Percentiles rank a stretch among this genome's conserved stretches.
Evolutionary conservation across 2,329 filamentous ascomycete genomes (phyloP).

Genomic region (Verticillium dahliae): DNA sequence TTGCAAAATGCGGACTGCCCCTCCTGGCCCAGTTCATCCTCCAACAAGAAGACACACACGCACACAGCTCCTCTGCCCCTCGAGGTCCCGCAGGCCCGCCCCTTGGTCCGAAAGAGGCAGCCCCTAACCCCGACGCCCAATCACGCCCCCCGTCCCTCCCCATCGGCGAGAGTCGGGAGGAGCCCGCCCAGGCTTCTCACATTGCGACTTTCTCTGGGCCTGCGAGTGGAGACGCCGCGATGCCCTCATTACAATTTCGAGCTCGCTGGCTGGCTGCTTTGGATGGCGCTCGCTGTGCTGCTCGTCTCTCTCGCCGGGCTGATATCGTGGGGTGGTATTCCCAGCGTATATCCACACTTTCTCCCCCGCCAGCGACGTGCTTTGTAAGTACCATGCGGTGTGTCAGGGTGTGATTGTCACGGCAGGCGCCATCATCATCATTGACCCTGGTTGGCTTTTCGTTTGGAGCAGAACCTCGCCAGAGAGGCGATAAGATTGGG

Average conservation of each 20-base stretch:
- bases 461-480: neutral
- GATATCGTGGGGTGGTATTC: neutral
- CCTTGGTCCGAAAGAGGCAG: slow-evolving; percentile 1
- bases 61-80: neutral
- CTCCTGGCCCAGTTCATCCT: neutral
- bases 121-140: neutral
- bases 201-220: neutral
- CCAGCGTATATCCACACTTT: neutral
- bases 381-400: neutral
- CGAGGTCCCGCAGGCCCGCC: neutral
- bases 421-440: neutral
- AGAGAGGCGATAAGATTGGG: neutral
- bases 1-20: neutral
- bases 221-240: neutral
- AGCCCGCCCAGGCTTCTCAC: neutral
- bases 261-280: neutral
- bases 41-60: neutral
- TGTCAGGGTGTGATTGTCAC: neutral
- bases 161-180: neutral
- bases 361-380: neutral
- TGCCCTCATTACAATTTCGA: neutral
- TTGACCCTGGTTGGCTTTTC: neutral
- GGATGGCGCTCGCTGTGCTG: neutral
- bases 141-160: neutral
- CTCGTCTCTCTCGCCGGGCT: neutral